Base-by-base conservation (phyloP, 1,284 basidiomycete genomes). In the Leccinum subrobustum region DNA sequence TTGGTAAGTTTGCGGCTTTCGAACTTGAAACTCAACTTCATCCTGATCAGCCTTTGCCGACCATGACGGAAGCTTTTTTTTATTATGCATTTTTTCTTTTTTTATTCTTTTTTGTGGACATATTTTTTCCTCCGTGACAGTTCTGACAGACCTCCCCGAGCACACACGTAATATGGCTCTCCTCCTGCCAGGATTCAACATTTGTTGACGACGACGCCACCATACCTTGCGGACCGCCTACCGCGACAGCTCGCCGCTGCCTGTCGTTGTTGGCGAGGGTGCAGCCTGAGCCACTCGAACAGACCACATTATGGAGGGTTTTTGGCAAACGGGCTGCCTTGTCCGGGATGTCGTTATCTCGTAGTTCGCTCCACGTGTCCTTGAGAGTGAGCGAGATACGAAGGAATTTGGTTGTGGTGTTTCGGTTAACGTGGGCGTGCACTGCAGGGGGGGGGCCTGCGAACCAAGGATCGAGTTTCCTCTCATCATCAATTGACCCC, bases 11-110 rank as follows among this genome's bases (percentile, higher is more conserved):
- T 70, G 68, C 60, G 62, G 67, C 9, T 69, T 67, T 67, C 61
- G 66, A 70, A 73, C 65, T 75, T 72, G 70, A 72, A 72, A 72
- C 70, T 68, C 66, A 67, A 75, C 71, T 52, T 52, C 58, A 60
- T 69, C 66, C 58, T 61, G 69, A 69, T 70, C 70, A 63, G 52
- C 65, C 63, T 70, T 35, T 74, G 70, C 70, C 70, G 73, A 74
- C 64, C 55, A 65, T 59, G 61, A 67, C 70, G 70, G 70, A 73
- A 54, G 59, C 54, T 44, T 63, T 69, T 62, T 59, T 48, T 52
- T 52, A 25, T n/a, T 44, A 11, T 44, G 8, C 3, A 18, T 50
- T 50, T 50, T n/a, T 7, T 20, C 20, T 42, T 50, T 42, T 50
- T 25, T 25, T n/a, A 27, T 25, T 50, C 25, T 50, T 27, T 20